Percentiles rank a stretch among this genome's conserved stretches.
Evolutionary conservation across 257 asterid species (phyloP).

Genomic region (Penstemon newberryi): DNA sequence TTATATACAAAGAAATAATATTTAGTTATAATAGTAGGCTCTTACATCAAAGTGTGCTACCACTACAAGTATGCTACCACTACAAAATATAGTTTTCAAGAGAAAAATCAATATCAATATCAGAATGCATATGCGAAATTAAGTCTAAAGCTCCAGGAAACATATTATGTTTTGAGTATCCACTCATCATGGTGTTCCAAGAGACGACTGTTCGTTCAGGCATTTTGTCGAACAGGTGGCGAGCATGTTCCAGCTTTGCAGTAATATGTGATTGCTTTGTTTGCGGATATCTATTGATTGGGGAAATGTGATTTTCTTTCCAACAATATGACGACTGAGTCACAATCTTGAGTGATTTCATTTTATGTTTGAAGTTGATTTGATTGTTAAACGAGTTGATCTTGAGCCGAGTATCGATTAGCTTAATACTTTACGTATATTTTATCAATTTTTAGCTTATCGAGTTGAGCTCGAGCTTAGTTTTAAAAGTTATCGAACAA

Average conservation of each 20-base stretch:
- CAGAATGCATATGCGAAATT: too few relatives aligned
- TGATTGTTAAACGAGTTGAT: too few relatives aligned
- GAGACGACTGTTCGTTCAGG: slow-evolving; percentile 64
- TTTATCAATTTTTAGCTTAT: too few relatives aligned
- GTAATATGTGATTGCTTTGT: slow-evolving; percentile 40
- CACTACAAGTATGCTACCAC: background rate
- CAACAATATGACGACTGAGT: slow-evolving; percentile 34
- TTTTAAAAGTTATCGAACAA: too few relatives aligned
- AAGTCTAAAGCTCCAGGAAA: slow-evolving; percentile 40
- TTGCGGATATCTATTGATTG: slow-evolving; percentile 30
- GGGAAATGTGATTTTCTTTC: slow-evolving; percentile 27
- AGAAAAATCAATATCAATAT: too few relatives aligned
- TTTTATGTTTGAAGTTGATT: too few relatives aligned
- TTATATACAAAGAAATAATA: too few relatives aligned
- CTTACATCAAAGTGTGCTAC: too few relatives aligned
- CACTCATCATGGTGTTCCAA: slow-evolving; percentile 79
- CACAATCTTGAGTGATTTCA: slow-evolving; percentile 34
- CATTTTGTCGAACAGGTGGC: slow-evolving; percentile 68
- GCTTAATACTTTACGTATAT: too few relatives aligned
- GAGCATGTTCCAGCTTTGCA: slow-evolving; percentile 52
- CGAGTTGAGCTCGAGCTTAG: too few relatives aligned
- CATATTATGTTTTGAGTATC: slow-evolving; percentile 49
- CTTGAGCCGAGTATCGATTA: too few relatives aligned
- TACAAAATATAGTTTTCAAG: slow-evolving; percentile 9
- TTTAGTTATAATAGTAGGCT: too few relatives aligned